Conservation (phyloP, 2,329 filamentous ascomycete genomes). For the Microascus cirrosus region DNA sequence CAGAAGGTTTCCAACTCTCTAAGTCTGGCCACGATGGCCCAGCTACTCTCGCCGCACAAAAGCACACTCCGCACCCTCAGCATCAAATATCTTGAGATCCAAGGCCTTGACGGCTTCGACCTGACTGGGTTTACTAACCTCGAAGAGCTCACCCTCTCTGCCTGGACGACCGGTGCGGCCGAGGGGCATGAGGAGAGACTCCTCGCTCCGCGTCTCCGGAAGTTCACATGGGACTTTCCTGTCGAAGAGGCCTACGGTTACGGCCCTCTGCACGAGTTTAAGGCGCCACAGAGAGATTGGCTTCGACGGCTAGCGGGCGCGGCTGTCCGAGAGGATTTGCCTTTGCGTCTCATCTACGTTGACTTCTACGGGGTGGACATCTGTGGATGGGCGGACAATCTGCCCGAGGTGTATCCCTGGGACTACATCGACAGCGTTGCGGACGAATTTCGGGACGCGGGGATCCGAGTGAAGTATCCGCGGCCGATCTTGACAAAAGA, state of each 20-base stretch:
- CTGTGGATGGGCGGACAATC: background rate
- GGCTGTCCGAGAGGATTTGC: background rate
- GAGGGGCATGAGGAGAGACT: background rate
- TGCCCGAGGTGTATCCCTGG: background rate
- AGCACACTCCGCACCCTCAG: background rate
- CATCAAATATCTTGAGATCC: background rate
- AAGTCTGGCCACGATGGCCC: background rate
- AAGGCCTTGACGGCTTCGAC: background rate
- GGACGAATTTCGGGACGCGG: background rate
- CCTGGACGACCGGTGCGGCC: background rate
- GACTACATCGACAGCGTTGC: background rate
- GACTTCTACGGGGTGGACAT: background rate
- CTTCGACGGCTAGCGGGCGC: background rate
- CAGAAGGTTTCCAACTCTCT: background rate
- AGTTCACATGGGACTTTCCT: background rate
- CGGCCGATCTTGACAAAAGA: background rate
- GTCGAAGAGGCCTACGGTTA: background rate
- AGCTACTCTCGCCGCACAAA: background rate
- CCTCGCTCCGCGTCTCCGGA: background rate
- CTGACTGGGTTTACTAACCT: background rate
- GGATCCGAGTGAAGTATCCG: background rate
- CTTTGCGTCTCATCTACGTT: background rate
- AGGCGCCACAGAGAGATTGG: background rate
- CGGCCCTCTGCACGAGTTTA: background rate
- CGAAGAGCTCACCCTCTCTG: background rate